Percentiles rank a stretch among this genome's conserved stretches.
Evolutionary conservation across 2,329 filamentous ascomycete genomes (phyloP).

Genomic region (Exophiala alcalophila): DNA sequence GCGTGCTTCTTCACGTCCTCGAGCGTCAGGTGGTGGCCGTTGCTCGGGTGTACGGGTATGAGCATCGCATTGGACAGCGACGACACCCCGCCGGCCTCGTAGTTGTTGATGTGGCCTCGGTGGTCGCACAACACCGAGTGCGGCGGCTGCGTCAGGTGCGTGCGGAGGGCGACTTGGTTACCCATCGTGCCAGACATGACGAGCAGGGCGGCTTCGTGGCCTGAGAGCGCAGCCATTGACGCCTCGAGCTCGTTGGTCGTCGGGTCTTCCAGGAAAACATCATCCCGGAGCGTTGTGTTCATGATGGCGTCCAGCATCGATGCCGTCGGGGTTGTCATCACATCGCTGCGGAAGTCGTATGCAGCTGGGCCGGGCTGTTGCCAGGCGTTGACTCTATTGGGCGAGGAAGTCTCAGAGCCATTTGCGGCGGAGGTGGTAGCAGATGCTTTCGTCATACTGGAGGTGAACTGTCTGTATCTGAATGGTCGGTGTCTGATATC

Average conservation of each 20-base stretch:
- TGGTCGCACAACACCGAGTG: constrained; percentile 76
- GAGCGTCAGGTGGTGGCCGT: constrained; percentile 70
- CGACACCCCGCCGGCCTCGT: constrained; percentile 66
- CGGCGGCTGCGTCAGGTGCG: constrained; percentile 75
- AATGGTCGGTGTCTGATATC: too few relatives aligned
- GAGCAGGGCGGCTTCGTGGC: constrained; percentile 73
- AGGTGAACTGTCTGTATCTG: too few relatives aligned
- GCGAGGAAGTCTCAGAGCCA: constrained; percentile 4
- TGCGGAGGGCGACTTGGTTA: constrained; percentile 79
- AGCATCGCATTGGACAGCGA: constrained; percentile 69
- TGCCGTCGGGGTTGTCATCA: constrained; percentile 70
- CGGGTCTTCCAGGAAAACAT: constrained; percentile 76
- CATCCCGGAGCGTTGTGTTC: constrained; percentile 72
- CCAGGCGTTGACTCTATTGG: constrained; percentile 24
- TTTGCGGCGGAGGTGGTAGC: constrained; percentile 9
- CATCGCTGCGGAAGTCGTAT: constrained; percentile 48
- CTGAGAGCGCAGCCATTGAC: constrained; percentile 68
- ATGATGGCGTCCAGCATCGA: constrained; percentile 80
- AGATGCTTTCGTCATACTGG: neutral
- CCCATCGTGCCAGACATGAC: constrained; percentile 92
- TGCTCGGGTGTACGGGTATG: constrained; percentile 63
- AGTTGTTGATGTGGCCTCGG: constrained; percentile 70
- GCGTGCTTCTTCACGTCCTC: constrained; percentile 69
- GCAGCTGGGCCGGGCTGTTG: constrained; percentile 28
- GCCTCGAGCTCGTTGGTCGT: constrained; percentile 74